Base-by-base conservation (phyloP, 2,329 filamentous ascomycete genomes). In the Harringtonia lauricola region DNA sequence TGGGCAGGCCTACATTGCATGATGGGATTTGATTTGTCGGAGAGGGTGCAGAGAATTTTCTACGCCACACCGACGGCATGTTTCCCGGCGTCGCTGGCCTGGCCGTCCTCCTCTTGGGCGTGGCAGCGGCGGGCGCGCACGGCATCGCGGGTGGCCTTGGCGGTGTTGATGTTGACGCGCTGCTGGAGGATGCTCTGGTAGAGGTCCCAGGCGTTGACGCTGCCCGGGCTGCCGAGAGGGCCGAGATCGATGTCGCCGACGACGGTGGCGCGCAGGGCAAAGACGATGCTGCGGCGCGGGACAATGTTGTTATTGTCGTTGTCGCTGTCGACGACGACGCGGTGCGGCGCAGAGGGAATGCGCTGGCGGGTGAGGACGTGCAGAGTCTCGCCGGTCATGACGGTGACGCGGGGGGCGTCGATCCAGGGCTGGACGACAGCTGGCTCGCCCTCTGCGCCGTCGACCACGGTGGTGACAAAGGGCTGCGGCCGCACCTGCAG, bases 241-340 rank as follows among this genome's bases (percentile, higher is more conserved):
- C 17, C 19, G 4, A 53, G 42, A 19, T 49, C 46, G 8, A 54
- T 49, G n/a, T 31, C 41, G 21, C 47, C 45, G 12, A 15, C 35
- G 13, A 41, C 45, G 4, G 52, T 50, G 14, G 51, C 40, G 12
- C 52, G 49, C 36, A 54, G 42, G 10, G 52, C 52, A 37, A 54
- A 53, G 15, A 54, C 52, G 29, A 53, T 52, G 45, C 52, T 54
- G 14, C 48, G 44, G n/a, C 52, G 49, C 18, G 33, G 13, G 33
- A 24, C 2, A 4, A 24, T 4, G 22, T 29, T 39, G 34, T 10
- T 19, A 4, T 36, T 36, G 22, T 26, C n/a, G 10, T n/a, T 8
- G 4, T n/a, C n/a, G 33, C 28, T 13, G 34, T 37, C 26, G 18
- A 49, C 50, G 8, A 49, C 45, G 13, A 54, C 52, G 12, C 52